Base-by-base conservation (phyloP, 228 moss, liverwort and hornwort genomes). In the Sphagnum fallax region DNA sequence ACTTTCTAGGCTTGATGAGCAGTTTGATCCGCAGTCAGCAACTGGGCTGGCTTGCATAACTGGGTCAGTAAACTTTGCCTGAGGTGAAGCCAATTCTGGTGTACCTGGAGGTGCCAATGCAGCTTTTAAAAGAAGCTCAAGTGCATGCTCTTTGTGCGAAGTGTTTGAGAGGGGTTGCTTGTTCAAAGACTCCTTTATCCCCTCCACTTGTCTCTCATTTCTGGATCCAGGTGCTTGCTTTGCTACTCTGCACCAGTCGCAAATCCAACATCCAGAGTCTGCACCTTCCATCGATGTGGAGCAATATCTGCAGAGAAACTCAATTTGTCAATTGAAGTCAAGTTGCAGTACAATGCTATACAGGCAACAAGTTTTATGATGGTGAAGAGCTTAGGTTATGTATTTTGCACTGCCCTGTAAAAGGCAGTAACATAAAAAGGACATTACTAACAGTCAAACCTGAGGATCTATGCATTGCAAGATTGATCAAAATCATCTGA, bases 91-190 rank as follows among this genome's bases (percentile, higher is more conserved):
- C 7, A 48, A 53, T n/a, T 62, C 58, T 32, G 32, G 2, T 14
- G 70, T 67, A 55, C 12, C 68, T 63, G 83, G 70, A 18, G 75
- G 68, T 1, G 80, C 77, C 14, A 84, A 75, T 6, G 89, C 87
- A 55, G 85, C 92, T 68, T 92, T 83, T 70, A 92, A 74, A 5
- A 92, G 79, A 67, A 77, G 83, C 69, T 92, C 87, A 62, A 92
- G 72, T 18, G 83, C 84, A n/a, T 63, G 68, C 47, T 71, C 70
- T 47, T 64, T 70, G 12, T 65, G 67, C 9, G 76, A 64, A 57
- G 64, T 70, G n/a, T 76, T 73, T 66, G 53, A 71, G 16, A 62
- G 32, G 16, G n/a, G 11, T 8, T 62, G 63, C n/a, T 72, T 66
- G 32, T 32, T 32, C 32, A 32, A 32, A 2, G 32, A 32, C 32